Evolutionary conservation across 2,329 filamentous ascomycete genomes (phyloP).

Genomic region (Rhynchosporium graminicola): DNA sequence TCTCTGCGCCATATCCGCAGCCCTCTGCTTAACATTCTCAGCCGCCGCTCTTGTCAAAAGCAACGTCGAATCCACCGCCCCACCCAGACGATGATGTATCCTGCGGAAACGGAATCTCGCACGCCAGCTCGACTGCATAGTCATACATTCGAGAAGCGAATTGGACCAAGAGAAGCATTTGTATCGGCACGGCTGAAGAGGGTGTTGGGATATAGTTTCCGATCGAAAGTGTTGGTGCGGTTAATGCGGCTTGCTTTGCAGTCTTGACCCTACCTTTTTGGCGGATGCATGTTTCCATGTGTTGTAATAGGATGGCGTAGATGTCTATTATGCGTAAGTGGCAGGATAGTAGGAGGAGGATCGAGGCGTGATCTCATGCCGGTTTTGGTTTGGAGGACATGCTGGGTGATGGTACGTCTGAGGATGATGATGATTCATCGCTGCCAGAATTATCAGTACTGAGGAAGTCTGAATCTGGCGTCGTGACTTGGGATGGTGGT

Average conservation of each 20-base stretch:
- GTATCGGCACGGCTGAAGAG: constrained; percentile 26
- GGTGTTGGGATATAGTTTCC: constrained; percentile 28
- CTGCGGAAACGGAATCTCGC: constrained; percentile 16
- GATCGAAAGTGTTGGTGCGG: constrained; percentile 25
- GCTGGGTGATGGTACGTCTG: neutral
- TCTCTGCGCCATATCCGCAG: constrained; percentile 21
- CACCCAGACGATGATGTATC: neutral
- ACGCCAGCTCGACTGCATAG: constrained; percentile 26
- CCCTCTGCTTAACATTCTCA: constrained; percentile 27
- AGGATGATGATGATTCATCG: neutral
- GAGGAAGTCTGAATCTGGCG: constrained; percentile 1
- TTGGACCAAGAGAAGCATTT: constrained; percentile 31
- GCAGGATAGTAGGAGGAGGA: constrained; percentile 33
- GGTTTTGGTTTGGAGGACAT: constrained; percentile 2
- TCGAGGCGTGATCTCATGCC: constrained; percentile 28
- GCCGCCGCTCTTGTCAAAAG: constrained; percentile 21
- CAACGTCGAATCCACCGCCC: neutral
- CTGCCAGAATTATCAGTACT: neutral
- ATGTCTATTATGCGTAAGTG: constrained; percentile 34
- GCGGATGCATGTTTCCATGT: constrained; percentile 27
- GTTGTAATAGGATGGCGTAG: constrained; percentile 31
- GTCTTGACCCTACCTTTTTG: constrained; percentile 20
- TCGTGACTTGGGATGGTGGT: neutral
- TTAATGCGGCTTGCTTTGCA: constrained; percentile 12
- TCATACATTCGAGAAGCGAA: constrained; percentile 26